Evolutionary conservation across 116 monocot genomes (phyloP), one percentile per base, ranked within the genome.

Genomic region (Phalaenopsis hybrid): DNA sequence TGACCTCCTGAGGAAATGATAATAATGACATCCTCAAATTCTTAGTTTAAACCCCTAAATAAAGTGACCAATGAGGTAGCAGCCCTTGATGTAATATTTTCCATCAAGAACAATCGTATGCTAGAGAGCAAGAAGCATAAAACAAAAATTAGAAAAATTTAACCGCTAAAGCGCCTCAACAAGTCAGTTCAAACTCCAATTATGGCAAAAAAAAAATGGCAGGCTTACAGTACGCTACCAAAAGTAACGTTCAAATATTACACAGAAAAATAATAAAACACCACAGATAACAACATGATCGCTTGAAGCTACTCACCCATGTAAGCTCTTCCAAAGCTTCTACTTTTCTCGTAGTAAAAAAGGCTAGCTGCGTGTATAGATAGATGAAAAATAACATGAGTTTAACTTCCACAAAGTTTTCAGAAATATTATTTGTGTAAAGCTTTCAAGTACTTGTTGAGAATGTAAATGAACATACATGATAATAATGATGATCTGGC

Each of bases 401-500:
- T 37, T 37, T 37, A 37, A 37, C 37, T 37, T 37, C 37, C 37
- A 37, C 37, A 37, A 37, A 37, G 37, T 37, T 37, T 37, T 37
- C 37, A 37, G 37, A 37, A 37, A 37, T 37, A 37, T 1, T 37
- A 37, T 37, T 37, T 37, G 2, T 37, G 37, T 37, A 70, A 70
- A 70, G 13, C 33, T 5, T 37, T 37, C 0, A 37, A 37, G 37
- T 4, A 70, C 37, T 37, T 37, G 37, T 37, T 37, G 2, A 2
- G 23, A 63, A 21, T n/a, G n/a, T 21, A 58, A 63, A 20, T 21
- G 16, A 6, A 48, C 84, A 37, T 91, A 99, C 99, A 89, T 95
- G 99, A 81, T 99, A 99, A 81, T 95, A 99, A 68, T 92, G 95
- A 77, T 79, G 95, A 43, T 99, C 99, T 16, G 99, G 95, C 10